Evolutionary conservation across 768 basidiomycete species (phyloP), one percentile per base, ranked within the genome.

Genomic region (Tricholoma terreum): DNA sequence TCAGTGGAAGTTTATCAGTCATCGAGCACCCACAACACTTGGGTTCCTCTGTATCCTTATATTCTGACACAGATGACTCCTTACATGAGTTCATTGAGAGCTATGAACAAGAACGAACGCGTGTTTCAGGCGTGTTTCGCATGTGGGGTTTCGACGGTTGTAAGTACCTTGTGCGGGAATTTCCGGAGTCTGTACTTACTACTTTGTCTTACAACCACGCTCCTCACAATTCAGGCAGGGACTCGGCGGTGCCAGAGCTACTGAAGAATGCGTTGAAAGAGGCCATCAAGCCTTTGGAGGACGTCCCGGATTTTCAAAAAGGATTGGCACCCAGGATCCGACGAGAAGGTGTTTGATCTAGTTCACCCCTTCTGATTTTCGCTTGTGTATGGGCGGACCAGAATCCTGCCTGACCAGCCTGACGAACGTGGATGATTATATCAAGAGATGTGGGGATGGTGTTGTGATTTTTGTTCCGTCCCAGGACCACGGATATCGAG

Each of bases 271-370:
- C 36, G 19, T 62, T 73, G 8, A 61, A 60, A 15, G 38, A 55
- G 5, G 68, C 60, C 9, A 61, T 61, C 15, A 42, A 52, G 4
- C 46, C 58, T 7, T 70, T 79, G 12, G 75, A 79, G 55, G 59
- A 71, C 46, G 64, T 73, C 1, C 69, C 71, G 0, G 72, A 69
- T 3, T 63, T 64, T 0, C 31, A 67, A 52, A 70, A 72, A 27
- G n/a, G 77, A 78, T 59, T 79, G 77, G 77, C 76, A 77, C 59
- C 77, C 75, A 4, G 66, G 67, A 5, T 74, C 75, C 0, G 65
- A 77, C 58, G 60, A 64, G 0, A 71, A 71, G 46, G 77, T 78
- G 0, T 71, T 80, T 11, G 75, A 78, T 52, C 69, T 78, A 38
- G 72, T 77, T 4, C 76, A 79, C 53, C 77, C 77, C 50, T 73